phyloP scores from a whole-genome alignment of 169 alveolate genomes.

The Perkinsus chesapeaki region DNA sequence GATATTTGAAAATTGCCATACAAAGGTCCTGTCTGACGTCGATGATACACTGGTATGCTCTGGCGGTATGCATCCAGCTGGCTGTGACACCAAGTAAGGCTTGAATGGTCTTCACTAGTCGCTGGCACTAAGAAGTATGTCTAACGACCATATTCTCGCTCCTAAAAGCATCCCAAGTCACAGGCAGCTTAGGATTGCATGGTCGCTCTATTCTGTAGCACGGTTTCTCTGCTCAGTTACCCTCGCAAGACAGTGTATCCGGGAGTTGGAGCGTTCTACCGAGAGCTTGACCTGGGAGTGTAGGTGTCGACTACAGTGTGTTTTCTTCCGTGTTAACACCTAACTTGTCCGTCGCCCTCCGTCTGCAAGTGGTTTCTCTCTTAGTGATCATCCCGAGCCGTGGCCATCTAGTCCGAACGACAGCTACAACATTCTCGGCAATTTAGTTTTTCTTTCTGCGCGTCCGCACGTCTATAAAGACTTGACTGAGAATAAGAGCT shows the following conservation, averaged over 20 bases:
- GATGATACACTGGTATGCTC: slow-evolving; percentile 10
- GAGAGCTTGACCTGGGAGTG: background rate
- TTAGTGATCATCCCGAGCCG: background rate
- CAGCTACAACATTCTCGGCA: background rate
- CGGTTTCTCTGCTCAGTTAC: background rate
- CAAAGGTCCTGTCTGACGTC: slow-evolving; percentile 1
- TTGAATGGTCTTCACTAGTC: too few species aligned
- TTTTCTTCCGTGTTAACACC: too few species aligned
- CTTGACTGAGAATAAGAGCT: background rate
- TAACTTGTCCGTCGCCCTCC: too few species aligned
- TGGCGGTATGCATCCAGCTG: slow-evolving; percentile 6
- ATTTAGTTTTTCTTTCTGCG: background rate
- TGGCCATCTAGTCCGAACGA: background rate
- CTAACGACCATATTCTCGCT: too few species aligned
- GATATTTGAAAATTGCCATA: background rate
- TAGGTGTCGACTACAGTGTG: background rate
- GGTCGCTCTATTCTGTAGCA: too few species aligned
- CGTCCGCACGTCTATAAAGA: slow-evolving; percentile 3
- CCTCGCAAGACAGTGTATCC: slow-evolving; percentile 11
- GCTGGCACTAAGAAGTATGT: too few species aligned
- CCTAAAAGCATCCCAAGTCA: too few species aligned
- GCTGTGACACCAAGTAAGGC: background rate
- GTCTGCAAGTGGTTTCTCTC: background rate
- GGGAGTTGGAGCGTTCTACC: slow-evolving; percentile 2
- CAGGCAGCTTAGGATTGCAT: too few species aligned